Base-by-base conservation (phyloP, 2,329 filamentous ascomycete species). In the Helotiales sp. region DNA sequence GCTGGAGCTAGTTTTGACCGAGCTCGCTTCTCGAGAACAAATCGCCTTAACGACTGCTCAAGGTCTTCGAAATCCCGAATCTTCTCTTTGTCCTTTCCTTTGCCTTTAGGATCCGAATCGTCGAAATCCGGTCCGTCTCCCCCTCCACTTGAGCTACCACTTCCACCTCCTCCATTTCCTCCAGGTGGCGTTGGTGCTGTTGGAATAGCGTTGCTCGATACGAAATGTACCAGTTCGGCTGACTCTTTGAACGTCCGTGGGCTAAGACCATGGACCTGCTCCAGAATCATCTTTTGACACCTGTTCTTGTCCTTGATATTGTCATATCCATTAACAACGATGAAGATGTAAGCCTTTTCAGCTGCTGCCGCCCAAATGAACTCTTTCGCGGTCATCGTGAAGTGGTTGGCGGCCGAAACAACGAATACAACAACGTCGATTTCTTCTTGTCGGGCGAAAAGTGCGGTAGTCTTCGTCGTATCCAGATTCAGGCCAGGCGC, bases 351-450 rank as follows among this genome's bases (percentile, higher is more conserved):
- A 0, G 96, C 95, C 80, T 99, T 99, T 77, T 99, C 96, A 47
- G 95, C 89, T 0, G 96, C 96, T 1, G 96, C 96, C 60, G 95
- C 95, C 84, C 92, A 92, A 69, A 99, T 97, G 76, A 99, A 99
- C 75, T 99, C 96, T 80, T 92, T 96, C n/a, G 96, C 94, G 0
- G 96, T 97, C 63, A 97, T 89, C 0, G 96, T 99, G 77, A 99
- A 98, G 80, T 99, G 96, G 72, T 99, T 99, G 28, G 95, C 93
- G 2, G 96, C 96, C 11, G 94, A 97, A 5, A 99, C 96, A 37
- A 99, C 96, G 75, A 99, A 99, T 0, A 99, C 94, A 0, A 99
- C 96, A 0, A 99, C 96, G 74, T 99, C 96, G 70, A 99, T 99
- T 80, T 99, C 96, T 79, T 99, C 96, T 77, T 99, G 96, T 65